Conservation (phyloP, 768 basidiomycete species). For the Lentinula guzmanii region DNA sequence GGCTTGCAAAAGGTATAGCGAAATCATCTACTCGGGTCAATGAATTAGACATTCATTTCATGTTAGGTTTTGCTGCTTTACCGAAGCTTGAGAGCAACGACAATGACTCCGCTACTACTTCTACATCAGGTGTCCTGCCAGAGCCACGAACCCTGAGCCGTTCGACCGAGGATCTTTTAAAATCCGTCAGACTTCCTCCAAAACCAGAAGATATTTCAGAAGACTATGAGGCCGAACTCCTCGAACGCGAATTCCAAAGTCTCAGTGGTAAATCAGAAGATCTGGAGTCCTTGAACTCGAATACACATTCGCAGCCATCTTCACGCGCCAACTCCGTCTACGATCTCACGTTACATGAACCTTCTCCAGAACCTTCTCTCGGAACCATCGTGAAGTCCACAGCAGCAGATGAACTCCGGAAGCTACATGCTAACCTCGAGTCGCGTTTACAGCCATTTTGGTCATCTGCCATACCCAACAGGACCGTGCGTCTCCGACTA, state of each 20-base stretch:
- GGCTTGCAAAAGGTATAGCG: constrained; percentile 64
- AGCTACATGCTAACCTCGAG: constrained; percentile 72
- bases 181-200: constrained; percentile 44
- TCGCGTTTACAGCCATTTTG: constrained; percentile 75
- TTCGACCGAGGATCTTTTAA: constrained; percentile 47
- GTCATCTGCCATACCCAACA: constrained; percentile 62
- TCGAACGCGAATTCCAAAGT: constrained; percentile 47
- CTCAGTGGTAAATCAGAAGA: constrained; percentile 14
- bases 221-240: constrained; percentile 46
- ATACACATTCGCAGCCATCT: background rate
- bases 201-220: constrained; percentile 55
- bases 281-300: background rate
- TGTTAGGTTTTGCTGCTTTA: constrained; percentile 64
- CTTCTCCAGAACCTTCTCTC: constrained; percentile 14
- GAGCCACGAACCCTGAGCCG: constrained; percentile 16
- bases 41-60: constrained; percentile 2
- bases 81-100: constrained; percentile 47
- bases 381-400: background rate
- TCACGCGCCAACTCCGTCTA: background rate
- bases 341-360: constrained; percentile 11
- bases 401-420: constrained; percentile 31
- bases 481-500: constrained; percentile 59
- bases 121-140: background rate
- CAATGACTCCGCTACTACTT: background rate
- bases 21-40: background rate